phyloP scores from a whole-genome alignment of 306 rosid species.

The Acacia melanoxylon region DNA sequence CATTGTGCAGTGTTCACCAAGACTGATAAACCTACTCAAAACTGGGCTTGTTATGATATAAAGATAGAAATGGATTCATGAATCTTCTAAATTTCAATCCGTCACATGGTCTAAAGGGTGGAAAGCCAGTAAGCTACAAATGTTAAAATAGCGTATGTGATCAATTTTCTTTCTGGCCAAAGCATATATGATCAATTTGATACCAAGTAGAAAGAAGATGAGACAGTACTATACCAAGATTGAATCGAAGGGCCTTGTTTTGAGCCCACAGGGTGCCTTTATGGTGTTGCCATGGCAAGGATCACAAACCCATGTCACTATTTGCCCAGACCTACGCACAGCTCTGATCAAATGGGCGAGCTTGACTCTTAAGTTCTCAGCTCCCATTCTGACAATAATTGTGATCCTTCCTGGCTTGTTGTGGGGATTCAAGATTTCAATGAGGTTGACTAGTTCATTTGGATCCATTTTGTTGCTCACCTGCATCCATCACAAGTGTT shows the following conservation, averaged over 20 bases:
- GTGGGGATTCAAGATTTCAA: constrained; percentile 63
- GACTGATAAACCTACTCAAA: background rate
- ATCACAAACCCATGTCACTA: constrained; percentile 80
- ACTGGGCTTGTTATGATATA: background rate
- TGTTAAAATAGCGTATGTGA: background rate
- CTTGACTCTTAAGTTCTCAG: constrained; percentile 77
- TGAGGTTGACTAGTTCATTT: constrained; percentile 60
- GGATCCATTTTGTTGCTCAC: constrained; percentile 88
- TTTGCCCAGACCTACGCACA: constrained; percentile 72
- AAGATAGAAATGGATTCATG: background rate
- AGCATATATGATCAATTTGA: constrained; percentile 6
- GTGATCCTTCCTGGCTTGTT: constrained; percentile 80
- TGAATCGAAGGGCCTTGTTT: constrained; percentile 75
- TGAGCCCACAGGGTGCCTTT: constrained; percentile 76
- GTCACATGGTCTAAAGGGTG: background rate
- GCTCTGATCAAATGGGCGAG: constrained; percentile 78
- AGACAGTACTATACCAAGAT: constrained; percentile 50
- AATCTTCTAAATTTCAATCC: background rate
- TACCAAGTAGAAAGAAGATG: background rate
- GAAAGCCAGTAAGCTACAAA: background rate
- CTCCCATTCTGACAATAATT: constrained; percentile 71
- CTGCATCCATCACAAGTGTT: constrained; percentile 35
- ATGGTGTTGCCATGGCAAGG: constrained; percentile 87
- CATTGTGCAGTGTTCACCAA: background rate
- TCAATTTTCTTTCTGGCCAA: background rate